Evolutionary conservation across 108 stramenopile species (phyloP).

Genomic region (Nannochloropsis salina): DNA sequence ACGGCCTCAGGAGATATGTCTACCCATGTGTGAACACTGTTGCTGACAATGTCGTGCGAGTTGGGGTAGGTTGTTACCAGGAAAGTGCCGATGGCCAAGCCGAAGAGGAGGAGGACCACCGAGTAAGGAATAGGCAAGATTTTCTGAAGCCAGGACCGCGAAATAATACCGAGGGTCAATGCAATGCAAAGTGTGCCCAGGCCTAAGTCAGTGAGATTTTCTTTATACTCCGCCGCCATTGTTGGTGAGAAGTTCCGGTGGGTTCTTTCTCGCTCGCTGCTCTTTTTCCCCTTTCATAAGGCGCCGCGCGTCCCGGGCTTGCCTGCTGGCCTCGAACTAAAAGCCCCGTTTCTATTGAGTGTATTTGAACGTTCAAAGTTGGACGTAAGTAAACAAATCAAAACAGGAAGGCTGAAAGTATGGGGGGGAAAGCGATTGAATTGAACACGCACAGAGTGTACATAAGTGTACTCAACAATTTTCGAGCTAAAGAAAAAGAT

Average conservation of each 20-base stretch:
- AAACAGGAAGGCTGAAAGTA: too few species aligned
- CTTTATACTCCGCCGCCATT: background rate
- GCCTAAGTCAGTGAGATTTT: background rate
- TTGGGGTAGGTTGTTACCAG: constrained; percentile 22
- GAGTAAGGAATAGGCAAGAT: constrained; percentile 1
- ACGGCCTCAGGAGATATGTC: constrained; percentile 52
- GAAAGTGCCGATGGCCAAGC: constrained; percentile 36
- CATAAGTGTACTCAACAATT: too few species aligned
- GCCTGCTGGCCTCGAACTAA: too few species aligned
- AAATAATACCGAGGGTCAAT: background rate
- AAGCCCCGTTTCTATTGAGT: too few species aligned
- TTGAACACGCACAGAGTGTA: too few species aligned
- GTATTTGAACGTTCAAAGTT: too few species aligned
- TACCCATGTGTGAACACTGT: constrained; percentile 32
- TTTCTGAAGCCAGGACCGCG: background rate
- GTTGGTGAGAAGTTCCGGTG: background rate
- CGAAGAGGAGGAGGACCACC: constrained; percentile 72
- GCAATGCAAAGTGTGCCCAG: constrained; percentile 10
- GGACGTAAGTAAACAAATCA: too few species aligned
- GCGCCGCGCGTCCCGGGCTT: too few species aligned
- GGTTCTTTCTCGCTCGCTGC: background rate
- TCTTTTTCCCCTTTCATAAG: background rate
- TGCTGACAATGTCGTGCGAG: background rate
- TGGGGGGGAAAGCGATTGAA: too few species aligned
- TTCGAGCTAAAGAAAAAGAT: too few species aligned